Base-by-base conservation (phyloP, 1,139 yeast species). In the Wickerhamomyces sp. region DNA sequence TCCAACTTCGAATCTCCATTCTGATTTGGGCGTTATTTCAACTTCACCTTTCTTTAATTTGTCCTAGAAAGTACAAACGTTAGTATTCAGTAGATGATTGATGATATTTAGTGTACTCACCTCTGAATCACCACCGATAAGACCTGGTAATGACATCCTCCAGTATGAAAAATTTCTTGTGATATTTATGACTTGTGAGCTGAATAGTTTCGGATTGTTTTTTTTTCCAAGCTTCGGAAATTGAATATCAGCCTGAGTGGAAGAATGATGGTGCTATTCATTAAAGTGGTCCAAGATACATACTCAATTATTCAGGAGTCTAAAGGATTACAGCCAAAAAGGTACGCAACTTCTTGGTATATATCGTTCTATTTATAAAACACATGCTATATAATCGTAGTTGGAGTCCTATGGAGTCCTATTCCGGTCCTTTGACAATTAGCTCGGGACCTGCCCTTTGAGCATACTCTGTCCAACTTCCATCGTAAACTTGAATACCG, bases 1-100 rank as follows among this genome's bases (percentile, higher is more conserved):
- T 0, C 81, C 83, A 3, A 88, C 79, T 59, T 89, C 96, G 48
- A 89, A 76, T 49, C 96, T 72, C 96, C 96, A 91, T 67, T 90
- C 96, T n/a, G 77, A 67, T 23, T 71, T 69, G 4, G 72, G 67
- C 0, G 77, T 72, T 4, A 81, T 65, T 18, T 60, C 55, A 33
- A 59, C 52, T 2, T 40, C 39, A 37, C 50, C 49, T 32, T 45
- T 45, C 10, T 40, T 40, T 9, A 36, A 23, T 37, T 42, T 41
- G n/a, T 27, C 31, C 51, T 44, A 10, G 26, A 29, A 29, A 29
- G 13, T 10, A 7, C 26, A 13, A 26, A 4, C 9, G 38, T 44
- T 23, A 40, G 45, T 42, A 34, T 27, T 34, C 13, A 10, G 11
- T 14, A 29, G 13, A 3, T 29, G 10, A 11, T 29, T 29, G 13